These are phyloP conservation scores for Neoascochyta sp. DNA, from an alignment of 2,329 filamentous ascomycete genomes.

Conservation along the genomic window DNA sequence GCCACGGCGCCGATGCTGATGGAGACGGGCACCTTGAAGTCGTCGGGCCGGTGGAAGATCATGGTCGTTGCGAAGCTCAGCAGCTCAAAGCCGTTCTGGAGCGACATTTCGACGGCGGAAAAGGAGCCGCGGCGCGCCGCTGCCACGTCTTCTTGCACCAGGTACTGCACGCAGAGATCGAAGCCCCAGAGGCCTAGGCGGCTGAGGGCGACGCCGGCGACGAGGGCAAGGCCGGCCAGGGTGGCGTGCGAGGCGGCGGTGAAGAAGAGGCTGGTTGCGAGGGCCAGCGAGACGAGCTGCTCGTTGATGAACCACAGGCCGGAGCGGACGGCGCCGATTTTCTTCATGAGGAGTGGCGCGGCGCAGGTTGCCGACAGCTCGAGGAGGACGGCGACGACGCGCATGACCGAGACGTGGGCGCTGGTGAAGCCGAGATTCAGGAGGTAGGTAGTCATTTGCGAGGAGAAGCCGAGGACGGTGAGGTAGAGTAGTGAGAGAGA, in stretches of 20 bases:
- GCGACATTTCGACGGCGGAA: slow-evolving; percentile 62
- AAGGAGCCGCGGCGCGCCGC: slow-evolving; percentile 58
- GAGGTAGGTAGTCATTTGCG: slow-evolving; percentile 64
- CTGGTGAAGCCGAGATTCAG: slow-evolving; percentile 53
- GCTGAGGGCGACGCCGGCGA: slow-evolving; percentile 40
- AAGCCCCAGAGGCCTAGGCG: slow-evolving; percentile 49
- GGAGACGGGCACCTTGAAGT: slow-evolving; percentile 62
- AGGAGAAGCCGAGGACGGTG: slow-evolving; percentile 44
- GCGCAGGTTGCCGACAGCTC: slow-evolving; percentile 61
- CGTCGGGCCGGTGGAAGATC: slow-evolving; percentile 57
- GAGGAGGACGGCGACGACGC: slow-evolving; percentile 52
- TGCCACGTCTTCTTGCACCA: slow-evolving; percentile 46
- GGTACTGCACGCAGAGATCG: slow-evolving; percentile 46
- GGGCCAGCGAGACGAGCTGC: slow-evolving; percentile 56
- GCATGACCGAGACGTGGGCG: slow-evolving; percentile 51
- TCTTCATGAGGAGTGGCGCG: slow-evolving; percentile 53
- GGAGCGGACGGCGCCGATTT: slow-evolving; percentile 53
- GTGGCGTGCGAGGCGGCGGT: slow-evolving; percentile 10
- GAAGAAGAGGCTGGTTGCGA: slow-evolving; percentile 35
- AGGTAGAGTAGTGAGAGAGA: slow-evolving; percentile 59
- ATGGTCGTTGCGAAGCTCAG: slow-evolving; percentile 64
- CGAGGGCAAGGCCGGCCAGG: slow-evolving; percentile 29
- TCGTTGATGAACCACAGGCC: slow-evolving; percentile 69
- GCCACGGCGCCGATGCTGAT: slow-evolving; percentile 56
- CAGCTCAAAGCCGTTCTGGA: slow-evolving; percentile 69